These are phyloP conservation scores for Adansonia grandidieri DNA, from an alignment of 441 rosid species.

Conservation along the genomic window DNA sequence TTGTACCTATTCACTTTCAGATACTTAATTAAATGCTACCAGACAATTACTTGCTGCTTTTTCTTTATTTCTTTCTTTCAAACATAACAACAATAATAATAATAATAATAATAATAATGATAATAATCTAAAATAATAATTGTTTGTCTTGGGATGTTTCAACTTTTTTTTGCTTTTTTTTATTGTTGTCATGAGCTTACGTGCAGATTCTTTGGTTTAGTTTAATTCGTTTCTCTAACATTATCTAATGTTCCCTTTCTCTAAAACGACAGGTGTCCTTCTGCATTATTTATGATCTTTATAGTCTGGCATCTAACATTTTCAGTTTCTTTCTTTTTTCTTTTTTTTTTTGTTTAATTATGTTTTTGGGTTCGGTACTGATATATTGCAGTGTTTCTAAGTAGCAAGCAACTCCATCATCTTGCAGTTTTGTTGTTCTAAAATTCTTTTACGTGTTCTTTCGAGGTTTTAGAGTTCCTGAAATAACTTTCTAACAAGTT, in stretches of 20 bases:
- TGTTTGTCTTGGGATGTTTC: not conserved
- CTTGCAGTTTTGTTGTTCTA: not conserved
- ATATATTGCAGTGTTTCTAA: conserved; percentile 17
- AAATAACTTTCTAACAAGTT: not conserved
- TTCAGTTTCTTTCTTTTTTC: not conserved
- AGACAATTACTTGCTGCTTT: not conserved
- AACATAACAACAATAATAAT: no score
- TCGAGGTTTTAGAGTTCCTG: not conserved
- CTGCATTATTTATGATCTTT: not conserved
- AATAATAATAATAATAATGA: not conserved
- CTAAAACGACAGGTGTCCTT: conserved; percentile 27
- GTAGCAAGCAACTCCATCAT: conserved; percentile 20
- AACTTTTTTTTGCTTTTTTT: not conserved
- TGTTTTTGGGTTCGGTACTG: not conserved
- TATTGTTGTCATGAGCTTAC: conserved; percentile 8
- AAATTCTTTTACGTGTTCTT: not conserved
- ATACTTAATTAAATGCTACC: conserved; percentile 1
- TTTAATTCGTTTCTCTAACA: conserved; percentile 21
- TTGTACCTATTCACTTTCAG: conserved; percentile 2
- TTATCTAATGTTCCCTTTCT: not conserved
- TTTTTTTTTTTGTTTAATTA: not conserved
- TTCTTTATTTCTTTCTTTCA: not conserved
- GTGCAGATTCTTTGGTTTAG: conserved; percentile 22
- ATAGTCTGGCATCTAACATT: not conserved
- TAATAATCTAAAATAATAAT: not conserved